Percentiles rank a stretch among this genome's conserved stretches.
phyloP scores from a whole-genome alignment of 345 rosid genomes.

The Lumnitzera littorea region DNA sequence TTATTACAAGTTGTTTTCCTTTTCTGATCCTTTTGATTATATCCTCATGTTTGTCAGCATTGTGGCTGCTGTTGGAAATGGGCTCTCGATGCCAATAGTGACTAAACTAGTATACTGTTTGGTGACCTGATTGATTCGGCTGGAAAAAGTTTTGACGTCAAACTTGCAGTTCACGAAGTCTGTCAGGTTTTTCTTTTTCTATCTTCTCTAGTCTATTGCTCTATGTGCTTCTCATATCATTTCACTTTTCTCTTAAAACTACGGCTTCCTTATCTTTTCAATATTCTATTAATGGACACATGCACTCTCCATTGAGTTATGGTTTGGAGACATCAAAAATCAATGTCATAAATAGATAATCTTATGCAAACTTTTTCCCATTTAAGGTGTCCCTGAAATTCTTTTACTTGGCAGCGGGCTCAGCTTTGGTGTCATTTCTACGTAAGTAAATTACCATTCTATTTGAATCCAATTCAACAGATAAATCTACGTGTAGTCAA shows the following conservation, averaged over 20 bases:
- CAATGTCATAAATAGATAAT: neutral
- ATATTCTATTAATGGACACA: too few species aligned
- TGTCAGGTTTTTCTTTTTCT: conserved; percentile 16
- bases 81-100: conserved; percentile 25
- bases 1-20: conserved; percentile 28
- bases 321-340: too few species aligned
- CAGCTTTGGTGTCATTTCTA: conserved; percentile 30
- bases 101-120: conserved; percentile 21
- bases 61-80: conserved; percentile 26
- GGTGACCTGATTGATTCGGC: conserved; percentile 27
- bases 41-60: conserved; percentile 24
- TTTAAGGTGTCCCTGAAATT: conserved; percentile 45
- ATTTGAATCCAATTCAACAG: too few species aligned
- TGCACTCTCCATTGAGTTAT: too few species aligned
- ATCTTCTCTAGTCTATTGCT: neutral
- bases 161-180: conserved; percentile 22
- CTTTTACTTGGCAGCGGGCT: conserved; percentile 49
- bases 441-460: too few species aligned
- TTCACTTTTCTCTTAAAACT: neutral
- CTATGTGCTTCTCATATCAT: too few species aligned
- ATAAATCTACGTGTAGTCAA: too few species aligned
- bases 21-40: conserved; percentile 27
- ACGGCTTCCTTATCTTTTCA: neutral
- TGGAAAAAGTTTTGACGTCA: conserved; percentile 28
- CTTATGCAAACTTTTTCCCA: neutral